These are phyloP conservation scores for Priceomyces castillae DNA, from an alignment of 805 yeast species.

Conservation along the genomic window DNA sequence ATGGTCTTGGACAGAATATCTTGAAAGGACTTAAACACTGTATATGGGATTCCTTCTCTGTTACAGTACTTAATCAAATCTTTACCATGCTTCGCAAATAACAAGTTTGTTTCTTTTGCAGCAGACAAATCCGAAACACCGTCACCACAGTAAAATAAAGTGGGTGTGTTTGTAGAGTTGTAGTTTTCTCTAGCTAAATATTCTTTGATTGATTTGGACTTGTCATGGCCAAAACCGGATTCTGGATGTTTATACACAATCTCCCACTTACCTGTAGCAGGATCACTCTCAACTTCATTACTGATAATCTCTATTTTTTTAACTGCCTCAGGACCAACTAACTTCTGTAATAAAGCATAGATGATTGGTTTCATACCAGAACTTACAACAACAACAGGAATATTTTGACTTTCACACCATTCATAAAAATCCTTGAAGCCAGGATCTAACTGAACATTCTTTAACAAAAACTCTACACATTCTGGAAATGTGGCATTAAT, in stretches of 20 bases:
- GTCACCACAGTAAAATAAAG: constrained; percentile 91
- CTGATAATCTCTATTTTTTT: constrained; percentile 75
- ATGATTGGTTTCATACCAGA: constrained; percentile 95
- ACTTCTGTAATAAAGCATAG: constrained; percentile 64
- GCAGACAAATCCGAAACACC: constrained; percentile 96
- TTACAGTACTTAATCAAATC: constrained; percentile 85
- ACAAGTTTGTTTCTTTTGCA: constrained; percentile 88
- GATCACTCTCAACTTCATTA: constrained; percentile 61
- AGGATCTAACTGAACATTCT: constrained; percentile 75
- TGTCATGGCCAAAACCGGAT: constrained; percentile 91
- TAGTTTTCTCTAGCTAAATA: constrained; percentile 33
- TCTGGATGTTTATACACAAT: constrained; percentile 80
- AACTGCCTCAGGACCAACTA: constrained; percentile 76
- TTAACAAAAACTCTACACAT: constrained; percentile 68
- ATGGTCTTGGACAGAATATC: constrained; percentile 69
- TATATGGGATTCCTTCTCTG: constrained; percentile 76
- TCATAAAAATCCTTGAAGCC: constrained; percentile 81
- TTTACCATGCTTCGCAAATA: constrained; percentile 91
- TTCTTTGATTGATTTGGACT: constrained; percentile 72
- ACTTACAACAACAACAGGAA: constrained; percentile 85
- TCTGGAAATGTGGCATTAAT: constrained; percentile 72
- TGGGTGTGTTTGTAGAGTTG: constrained; percentile 43
- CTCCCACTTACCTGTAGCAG: constrained; percentile 67
- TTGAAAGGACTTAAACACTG: constrained; percentile 71
- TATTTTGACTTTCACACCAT: constrained; percentile 68